These are phyloP conservation scores for Inga laurina DNA, from an alignment of 306 rosid genomes.

Conservation along the genomic window DNA sequence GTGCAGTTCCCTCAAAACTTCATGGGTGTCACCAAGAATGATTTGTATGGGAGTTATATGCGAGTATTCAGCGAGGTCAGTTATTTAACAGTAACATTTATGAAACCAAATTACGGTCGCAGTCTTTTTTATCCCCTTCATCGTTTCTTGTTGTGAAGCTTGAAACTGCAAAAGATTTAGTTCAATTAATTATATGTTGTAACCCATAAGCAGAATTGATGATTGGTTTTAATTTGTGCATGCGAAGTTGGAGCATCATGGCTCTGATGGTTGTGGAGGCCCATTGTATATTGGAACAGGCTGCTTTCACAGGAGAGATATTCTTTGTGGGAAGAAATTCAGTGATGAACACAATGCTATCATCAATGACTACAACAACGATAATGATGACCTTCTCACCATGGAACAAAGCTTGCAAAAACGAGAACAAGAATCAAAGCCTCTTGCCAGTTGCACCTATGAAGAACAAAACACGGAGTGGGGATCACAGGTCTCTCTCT, in stretches of 20 bases:
- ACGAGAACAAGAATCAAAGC: slow-evolving; percentile 54
- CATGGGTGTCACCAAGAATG: slow-evolving; percentile 63
- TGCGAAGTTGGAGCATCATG: slow-evolving; percentile 61
- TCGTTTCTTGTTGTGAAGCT: background rate
- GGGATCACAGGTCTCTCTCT: slow-evolving; percentile 76
- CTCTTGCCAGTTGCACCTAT: slow-evolving; percentile 62
- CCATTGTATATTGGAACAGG: slow-evolving; percentile 68
- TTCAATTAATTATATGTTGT: background rate
- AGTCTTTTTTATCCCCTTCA: background rate
- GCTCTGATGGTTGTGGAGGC: slow-evolving; percentile 74
- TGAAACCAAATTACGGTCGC: background rate
- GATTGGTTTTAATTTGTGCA: background rate
- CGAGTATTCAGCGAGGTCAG: slow-evolving; percentile 40
- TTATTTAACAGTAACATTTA: background rate
- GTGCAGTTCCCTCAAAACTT: slow-evolving; percentile 71
- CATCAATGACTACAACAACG: slow-evolving; percentile 34
- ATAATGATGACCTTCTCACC: slow-evolving; percentile 20
- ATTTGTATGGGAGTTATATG: slow-evolving; percentile 45
- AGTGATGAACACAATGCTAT: slow-evolving; percentile 25
- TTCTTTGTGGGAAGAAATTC: slow-evolving; percentile 62
- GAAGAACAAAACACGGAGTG: slow-evolving; percentile 79
- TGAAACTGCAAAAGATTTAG: background rate
- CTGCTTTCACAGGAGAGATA: slow-evolving; percentile 77
- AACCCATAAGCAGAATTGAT: background rate
- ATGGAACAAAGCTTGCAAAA: slow-evolving; percentile 18